These are phyloP conservation scores for Cadophora malorum DNA, from an alignment of 2,329 filamentous ascomycete genomes.

Conservation along the genomic window DNA sequence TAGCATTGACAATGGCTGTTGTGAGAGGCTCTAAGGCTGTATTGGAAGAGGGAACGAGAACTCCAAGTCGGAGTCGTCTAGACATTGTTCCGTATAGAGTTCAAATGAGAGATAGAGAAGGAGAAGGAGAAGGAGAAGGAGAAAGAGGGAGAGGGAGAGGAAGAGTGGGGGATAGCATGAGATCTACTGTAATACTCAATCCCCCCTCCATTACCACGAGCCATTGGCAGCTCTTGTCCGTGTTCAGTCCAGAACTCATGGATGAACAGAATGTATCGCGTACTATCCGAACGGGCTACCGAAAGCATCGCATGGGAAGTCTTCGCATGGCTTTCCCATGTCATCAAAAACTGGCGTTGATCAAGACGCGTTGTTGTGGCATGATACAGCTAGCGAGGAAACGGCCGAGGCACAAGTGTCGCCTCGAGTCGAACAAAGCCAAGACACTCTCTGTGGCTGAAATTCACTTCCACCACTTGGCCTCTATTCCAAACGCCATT, in stretches of 20 bases:
- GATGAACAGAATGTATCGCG: background rate
- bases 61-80: conserved; percentile 44
- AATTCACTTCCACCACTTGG: conserved; percentile 5
- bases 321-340: background rate
- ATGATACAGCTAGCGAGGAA: background rate
- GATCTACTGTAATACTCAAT: background rate
- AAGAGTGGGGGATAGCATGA: conserved; percentile 1
- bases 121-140: background rate
- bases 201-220: background rate
- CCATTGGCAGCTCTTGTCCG: background rate
- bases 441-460: conserved; percentile 6
- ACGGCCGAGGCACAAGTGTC: background rate
- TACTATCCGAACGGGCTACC: background rate
- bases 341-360: background rate
- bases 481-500: background rate
- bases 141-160: background rate
- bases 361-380: background rate
- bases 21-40: conserved; percentile 53
- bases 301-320: background rate
- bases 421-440: conserved; percentile 9
- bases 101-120: background rate
- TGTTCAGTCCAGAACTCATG: background rate
- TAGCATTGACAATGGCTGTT: conserved; percentile 44
- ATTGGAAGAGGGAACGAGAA: conserved; percentile 53
- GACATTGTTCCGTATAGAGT: background rate